Base-by-base conservation (phyloP, 805 yeast genomes). In the Crinitomyces ghanaensis region DNA sequence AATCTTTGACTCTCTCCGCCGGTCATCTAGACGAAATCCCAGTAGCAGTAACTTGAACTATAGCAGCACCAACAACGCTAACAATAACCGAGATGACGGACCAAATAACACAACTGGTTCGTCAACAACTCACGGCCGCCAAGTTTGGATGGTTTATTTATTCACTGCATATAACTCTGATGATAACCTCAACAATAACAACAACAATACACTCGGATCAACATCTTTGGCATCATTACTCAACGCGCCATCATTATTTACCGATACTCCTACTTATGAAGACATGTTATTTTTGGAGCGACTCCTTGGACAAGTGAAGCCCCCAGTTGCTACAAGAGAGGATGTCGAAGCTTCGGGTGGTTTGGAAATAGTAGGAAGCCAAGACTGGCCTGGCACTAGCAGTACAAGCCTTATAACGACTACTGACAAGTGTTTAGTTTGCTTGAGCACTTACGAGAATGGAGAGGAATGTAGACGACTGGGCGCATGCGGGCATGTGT, bases 231-330 rank as follows among this genome's bases (percentile, higher is more conserved):
- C n/a, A n/a, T n/a, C n/a, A n/a, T n/a, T n/a, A n/a, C n/a, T n/a
- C n/a, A n/a, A n/a, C n/a, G 68, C 72, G 1, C 70, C 70, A 4
- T 54, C 70, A 2, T 42, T 69, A 28, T 52, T 65, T 45, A 59
- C 67, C 2, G 71, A 68, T 31, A 56, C 60, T 31, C 74, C 72
- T n/a, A 58, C 68, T 0, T 63, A 65, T 44, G 72, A 68, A 35
- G 74, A 70, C 40, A 41, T 68, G 46, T 41, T 66, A 26, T 57
- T 65, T 1, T 54, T 72, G 8, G 68, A 72, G 36, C 60, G 57
- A 21, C 56, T 72, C 30, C 53, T 73, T 20, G 70, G 70, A 2
- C 62, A 61, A 25, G 68, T 53, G 4, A 62, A 64, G 42, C 62
- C 66, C 3, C 65, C 59, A 7, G 60, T 62, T 6, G 66, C 71